Conservation (phyloP, 306 rosid genomes). For the Medicago arabica region DNA sequence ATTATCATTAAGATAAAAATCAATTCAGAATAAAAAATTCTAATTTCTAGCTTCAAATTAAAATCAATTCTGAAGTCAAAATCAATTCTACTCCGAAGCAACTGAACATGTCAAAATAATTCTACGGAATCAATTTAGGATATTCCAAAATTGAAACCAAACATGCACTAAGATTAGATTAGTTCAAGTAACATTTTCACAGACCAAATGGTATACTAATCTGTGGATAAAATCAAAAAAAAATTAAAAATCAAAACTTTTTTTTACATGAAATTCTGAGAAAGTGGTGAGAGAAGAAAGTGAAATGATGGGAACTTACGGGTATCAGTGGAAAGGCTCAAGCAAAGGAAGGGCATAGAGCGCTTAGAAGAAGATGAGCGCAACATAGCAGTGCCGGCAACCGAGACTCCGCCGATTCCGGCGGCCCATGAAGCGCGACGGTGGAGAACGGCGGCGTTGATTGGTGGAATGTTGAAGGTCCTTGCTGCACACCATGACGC, state of each 20-base stretch:
- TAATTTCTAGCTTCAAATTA: no score
- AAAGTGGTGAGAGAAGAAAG: neutral
- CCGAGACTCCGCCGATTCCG: conserved; percentile 64
- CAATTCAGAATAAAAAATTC: no score
- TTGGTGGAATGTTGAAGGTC: conserved; percentile 61
- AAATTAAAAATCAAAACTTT: no score
- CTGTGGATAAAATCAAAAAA: neutral
- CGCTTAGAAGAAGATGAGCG: conserved; percentile 60
- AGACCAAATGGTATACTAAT: neutral
- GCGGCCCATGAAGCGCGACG: conserved; percentile 53
- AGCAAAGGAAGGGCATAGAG: conserved; percentile 67
- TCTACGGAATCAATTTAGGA: no score
- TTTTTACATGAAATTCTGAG: neutral
- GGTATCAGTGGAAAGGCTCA: conserved; percentile 63
- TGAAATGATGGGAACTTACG: conserved; percentile 44
- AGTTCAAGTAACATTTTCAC: neutral
- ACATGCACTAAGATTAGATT: neutral
- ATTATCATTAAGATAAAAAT: no score
- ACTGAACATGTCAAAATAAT: no score
- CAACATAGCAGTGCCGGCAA: conserved; percentile 63
- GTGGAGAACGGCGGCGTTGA: conserved; percentile 50
- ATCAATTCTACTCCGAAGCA: no score
- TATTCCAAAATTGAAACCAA: no score
- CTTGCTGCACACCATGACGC: conserved; percentile 77
- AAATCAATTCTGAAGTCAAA: no score